Conservation (phyloP, 2,329 filamentous ascomycete genomes). For the Aspergillus uvarum region DNA sequence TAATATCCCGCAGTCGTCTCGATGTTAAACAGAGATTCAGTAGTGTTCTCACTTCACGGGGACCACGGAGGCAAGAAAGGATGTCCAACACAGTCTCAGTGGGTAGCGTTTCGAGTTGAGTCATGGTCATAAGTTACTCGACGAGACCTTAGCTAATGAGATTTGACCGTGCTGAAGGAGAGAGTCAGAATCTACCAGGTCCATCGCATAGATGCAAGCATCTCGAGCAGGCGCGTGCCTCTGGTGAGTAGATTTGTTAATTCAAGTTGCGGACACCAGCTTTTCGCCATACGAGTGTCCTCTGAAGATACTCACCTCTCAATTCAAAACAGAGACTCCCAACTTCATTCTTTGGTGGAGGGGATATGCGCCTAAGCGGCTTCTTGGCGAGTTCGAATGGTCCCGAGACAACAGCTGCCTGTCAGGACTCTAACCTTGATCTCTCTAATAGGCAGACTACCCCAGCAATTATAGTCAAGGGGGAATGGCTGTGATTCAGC, state of each 20-base stretch:
- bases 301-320: background rate
- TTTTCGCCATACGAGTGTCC: background rate
- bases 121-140: background rate
- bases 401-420: background rate
- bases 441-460: background rate
- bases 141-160: background rate
- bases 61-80: background rate
- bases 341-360: background rate
- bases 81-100: background rate
- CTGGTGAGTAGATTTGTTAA: background rate
- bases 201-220: background rate
- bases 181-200: background rate
- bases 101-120: background rate
- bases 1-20: background rate
- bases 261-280: background rate
- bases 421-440: background rate
- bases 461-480: too few relatives aligned
- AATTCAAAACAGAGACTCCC: background rate
- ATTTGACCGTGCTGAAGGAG: background rate
- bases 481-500: too few relatives aligned
- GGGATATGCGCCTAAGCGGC: too few relatives aligned
- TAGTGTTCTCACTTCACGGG: background rate
- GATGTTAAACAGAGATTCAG: background rate
- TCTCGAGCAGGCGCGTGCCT: background rate
- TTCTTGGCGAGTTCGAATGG: background rate